Evolutionary conservation across 2,329 filamentous ascomycete species (phyloP).

Genomic region (Aspergillus sp.): DNA sequence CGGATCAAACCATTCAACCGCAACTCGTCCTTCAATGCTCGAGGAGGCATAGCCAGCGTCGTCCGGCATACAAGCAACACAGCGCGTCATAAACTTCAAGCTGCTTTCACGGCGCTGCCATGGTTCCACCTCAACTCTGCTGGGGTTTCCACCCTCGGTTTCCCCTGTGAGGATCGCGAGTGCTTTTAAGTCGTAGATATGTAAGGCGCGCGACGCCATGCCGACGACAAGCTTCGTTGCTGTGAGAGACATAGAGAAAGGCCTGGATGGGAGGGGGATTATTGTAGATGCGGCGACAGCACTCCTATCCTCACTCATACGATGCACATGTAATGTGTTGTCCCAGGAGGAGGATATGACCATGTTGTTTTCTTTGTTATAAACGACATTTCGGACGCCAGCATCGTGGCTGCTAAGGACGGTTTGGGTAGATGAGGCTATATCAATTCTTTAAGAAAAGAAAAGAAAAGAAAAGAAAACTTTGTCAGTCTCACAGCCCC

Average conservation of each 20-base stretch:
- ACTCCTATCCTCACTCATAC: conserved; percentile 33
- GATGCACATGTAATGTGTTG: conserved; percentile 81
- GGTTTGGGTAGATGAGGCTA: conserved; percentile 69
- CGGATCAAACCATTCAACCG: conserved; percentile 97
- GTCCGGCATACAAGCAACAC: conserved; percentile 93
- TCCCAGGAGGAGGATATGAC: conserved; percentile 95
- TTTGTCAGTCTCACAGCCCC: not conserved
- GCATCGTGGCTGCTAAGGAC: conserved; percentile 75
- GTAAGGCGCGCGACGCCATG: conserved; percentile 89
- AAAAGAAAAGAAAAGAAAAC: not conserved
- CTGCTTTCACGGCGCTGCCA: conserved; percentile 95
- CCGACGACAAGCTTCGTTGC: conserved; percentile 88
- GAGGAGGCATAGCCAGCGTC: conserved; percentile 90
- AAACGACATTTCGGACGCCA: conserved; percentile 80
- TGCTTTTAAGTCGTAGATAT: conserved; percentile 85
- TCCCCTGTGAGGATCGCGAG: conserved; percentile 58
- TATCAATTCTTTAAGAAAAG: conserved; percentile 58
- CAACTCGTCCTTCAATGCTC: conserved; percentile 91
- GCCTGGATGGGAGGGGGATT: conserved; percentile 77
- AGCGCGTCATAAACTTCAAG: conserved; percentile 92
- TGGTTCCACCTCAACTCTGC: conserved; percentile 62
- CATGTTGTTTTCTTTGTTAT: conserved; percentile 71
- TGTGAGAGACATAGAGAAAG: conserved; percentile 78
- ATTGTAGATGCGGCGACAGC: conserved; percentile 58
- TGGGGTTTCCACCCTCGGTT: conserved; percentile 41